Conservation (phyloP, 2,329 filamentous ascomycete genomes). For the Magnaporthales sp. region DNA sequence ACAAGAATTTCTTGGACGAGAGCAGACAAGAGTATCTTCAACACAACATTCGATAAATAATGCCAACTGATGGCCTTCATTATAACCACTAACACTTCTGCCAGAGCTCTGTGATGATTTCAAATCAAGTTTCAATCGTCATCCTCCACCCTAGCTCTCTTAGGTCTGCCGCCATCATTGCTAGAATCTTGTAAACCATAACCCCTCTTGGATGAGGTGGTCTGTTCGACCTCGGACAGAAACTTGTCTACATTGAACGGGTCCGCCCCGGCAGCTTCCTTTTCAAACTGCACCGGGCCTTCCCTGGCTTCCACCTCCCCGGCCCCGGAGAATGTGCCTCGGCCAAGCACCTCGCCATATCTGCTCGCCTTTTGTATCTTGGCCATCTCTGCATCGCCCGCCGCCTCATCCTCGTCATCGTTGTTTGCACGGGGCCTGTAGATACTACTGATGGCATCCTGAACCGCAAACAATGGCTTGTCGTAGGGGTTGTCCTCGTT, state of each 20-base stretch:
- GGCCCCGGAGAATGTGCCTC: slow-evolving; percentile 84
- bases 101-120: not conserved
- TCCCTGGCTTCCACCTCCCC: slow-evolving; percentile 77
- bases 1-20: not conserved
- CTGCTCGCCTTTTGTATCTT: slow-evolving; percentile 78
- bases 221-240: slow-evolving; percentile 68
- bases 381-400: slow-evolving; percentile 74
- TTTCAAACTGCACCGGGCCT: slow-evolving; percentile 94
- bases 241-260: slow-evolving; percentile 95
- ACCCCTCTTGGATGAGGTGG: slow-evolving; percentile 56
- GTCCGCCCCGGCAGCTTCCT: slow-evolving; percentile 56
- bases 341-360: slow-evolving; percentile 79
- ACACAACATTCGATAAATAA: not conserved
- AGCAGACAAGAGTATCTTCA: not conserved
- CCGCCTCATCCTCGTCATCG: slow-evolving; percentile 67
- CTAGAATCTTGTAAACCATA: slow-evolving; percentile 63
- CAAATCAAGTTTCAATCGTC: slow-evolving; percentile 27
- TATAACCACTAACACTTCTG: not conserved
- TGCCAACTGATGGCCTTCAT: not conserved
- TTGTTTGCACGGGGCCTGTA: slow-evolving; percentile 73
- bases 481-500: slow-evolving; percentile 98
- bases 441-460: slow-evolving; percentile 90
- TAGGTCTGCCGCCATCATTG: slow-evolving; percentile 33
- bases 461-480: slow-evolving; percentile 91
- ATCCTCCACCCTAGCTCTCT: slow-evolving; percentile 72